Evolutionary conservation across 2,329 filamentous ascomycete genomes (phyloP), one percentile per base, ranked within the genome.

Genomic region (Penicillium expansum): DNA sequence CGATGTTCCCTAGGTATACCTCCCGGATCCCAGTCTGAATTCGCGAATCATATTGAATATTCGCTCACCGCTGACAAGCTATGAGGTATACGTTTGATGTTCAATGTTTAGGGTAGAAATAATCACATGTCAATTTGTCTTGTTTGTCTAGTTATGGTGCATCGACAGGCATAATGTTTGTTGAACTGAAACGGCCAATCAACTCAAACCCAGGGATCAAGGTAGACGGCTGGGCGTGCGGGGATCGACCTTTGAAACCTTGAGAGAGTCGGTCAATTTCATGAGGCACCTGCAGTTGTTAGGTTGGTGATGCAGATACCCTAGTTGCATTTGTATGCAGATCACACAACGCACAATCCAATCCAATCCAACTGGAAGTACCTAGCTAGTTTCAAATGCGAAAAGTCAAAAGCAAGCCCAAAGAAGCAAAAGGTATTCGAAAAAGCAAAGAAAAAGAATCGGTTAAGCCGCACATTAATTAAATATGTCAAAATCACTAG

Each of bases 311-410:
- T 39, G 52, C 39, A 41, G 41, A 50, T 52, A 18, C 42, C 41
- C 54, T 52, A 41, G 29, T 18, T 38, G 41, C 54, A 52, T 30
- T 10, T 48, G 37, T 41, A 56, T 52, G 54, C 48, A 56, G 33
- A 56, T 56, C 48, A 32, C 48, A 32, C n/a, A 38, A 18, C 38
- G 4, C 13, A 55, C 6, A 29, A 20, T 43, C 10, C 22, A 24
- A 20, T 43, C 10, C 22, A 24, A 43, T 55, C 20, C 37, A 22
- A 50, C 27, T 37, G 24, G 43, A 35, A 22, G 5, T 10, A 41
- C 3, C 18, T 18, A 27, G 20, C n/a, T 7, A 4, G 35, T 33
- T 52, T 38, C 18, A 47, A 32, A 52, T 56, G 29, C 0, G 27
- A 7, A 39, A 56, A 56, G 54, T 42, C 35, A 41, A 56, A 49